Base-by-base conservation (phyloP, 768 basidiomycete species). In the Suillus alpinus region DNA sequence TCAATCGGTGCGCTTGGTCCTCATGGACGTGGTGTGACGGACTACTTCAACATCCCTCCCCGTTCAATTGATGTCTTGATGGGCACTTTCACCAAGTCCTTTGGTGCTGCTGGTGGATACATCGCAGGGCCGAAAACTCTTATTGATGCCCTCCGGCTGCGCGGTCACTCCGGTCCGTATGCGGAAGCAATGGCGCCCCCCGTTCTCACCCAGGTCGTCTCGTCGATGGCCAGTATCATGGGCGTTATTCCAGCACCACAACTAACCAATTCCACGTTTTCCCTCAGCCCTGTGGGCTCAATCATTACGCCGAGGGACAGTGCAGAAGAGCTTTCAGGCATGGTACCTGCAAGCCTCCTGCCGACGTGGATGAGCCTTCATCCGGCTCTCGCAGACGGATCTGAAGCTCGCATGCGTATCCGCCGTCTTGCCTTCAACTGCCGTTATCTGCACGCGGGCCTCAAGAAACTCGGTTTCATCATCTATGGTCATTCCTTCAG, bases 1-100 rank as follows among this genome's bases (percentile, higher is more conserved):
- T 98, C 96, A 0, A 88, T 99, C 63, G 97, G 97, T 61, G 97
- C 95, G 2, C 80, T 98, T 32, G 97, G 97, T 36, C 94, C 95
- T 7, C 84, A 91, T 66, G 97, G 97, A 6, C 93, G 97, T 39
- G 97, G 97, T 60, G 91, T 99, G 9, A 86, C 88, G 57, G 95
- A 99, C 71, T 99, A 96, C 77, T 99, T 96, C 73, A 85, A 85
- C 52, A 78, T 98, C 60, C 77, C 90, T 65, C 94, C 97, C 10
- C 80, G 82, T 3, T 80, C 81, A 8, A 83, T 98, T 64, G 97
- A 99, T 70, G 82, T 99, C 63, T 85, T 97, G 63, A 99, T 99
- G 97, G 97, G 97, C 53, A 99, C 97, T 0, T 97, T 99, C 74
- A 99, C 96, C 29, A 94, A 93, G 73, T 93, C 92, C 0, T 95